Percentiles rank a stretch among this genome's conserved stretches.
Conservation (phyloP, 164 flowering plant genomes). For the Magnolia changhungtana region DNA sequence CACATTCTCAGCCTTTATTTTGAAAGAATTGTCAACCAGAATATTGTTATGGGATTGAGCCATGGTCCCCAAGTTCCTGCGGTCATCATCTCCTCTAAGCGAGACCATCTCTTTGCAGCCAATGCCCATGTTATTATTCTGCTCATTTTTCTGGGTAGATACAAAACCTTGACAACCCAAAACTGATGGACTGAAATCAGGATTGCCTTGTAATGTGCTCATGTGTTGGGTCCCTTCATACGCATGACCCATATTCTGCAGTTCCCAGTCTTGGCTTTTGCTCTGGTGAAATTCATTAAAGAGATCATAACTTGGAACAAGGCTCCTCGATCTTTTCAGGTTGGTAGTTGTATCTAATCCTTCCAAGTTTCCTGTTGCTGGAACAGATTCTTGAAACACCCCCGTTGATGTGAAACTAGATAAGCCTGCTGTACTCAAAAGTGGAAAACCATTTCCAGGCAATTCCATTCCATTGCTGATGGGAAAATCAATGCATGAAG, state of each 20-base stretch:
- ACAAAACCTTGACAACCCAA: slow-evolving; percentile 41
- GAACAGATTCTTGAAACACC: slow-evolving; percentile 35
- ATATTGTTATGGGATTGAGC: slow-evolving; percentile 25
- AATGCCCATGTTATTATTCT: slow-evolving; percentile 19
- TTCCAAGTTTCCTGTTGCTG: slow-evolving; percentile 29
- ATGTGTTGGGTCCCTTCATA: slow-evolving; percentile 36
- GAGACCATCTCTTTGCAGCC: slow-evolving; percentile 27
- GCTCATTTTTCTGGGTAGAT: slow-evolving; percentile 29
- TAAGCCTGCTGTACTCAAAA: slow-evolving; percentile 34
- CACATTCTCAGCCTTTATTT: slow-evolving; percentile 50
- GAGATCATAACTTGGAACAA: slow-evolving; percentile 50
- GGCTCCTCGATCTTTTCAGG: slow-evolving; percentile 39
- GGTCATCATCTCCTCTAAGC: slow-evolving; percentile 22
- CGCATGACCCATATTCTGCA: slow-evolving; percentile 37
- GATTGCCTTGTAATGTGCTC: slow-evolving; percentile 22
- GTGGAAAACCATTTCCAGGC: slow-evolving; percentile 48
- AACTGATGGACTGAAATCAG: slow-evolving; percentile 31
- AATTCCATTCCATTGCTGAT: slow-evolving; percentile 36
- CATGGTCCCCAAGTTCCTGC: slow-evolving; percentile 24
- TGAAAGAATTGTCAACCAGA: slow-evolving; percentile 30
- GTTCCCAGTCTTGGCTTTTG: slow-evolving; percentile 48
- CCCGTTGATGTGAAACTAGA: slow-evolving; percentile 33
- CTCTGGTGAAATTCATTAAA: slow-evolving; percentile 43
- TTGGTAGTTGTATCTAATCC: background rate
- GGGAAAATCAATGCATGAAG: slow-evolving; percentile 46